A percentile compares a stretch with the other conserved stretches of the same genome.
These are phyloP conservation scores for Aspergillus oerlinghausenensis DNA, from an alignment of 2,329 filamentous ascomycete genomes.

Conservation along the genomic window DNA sequence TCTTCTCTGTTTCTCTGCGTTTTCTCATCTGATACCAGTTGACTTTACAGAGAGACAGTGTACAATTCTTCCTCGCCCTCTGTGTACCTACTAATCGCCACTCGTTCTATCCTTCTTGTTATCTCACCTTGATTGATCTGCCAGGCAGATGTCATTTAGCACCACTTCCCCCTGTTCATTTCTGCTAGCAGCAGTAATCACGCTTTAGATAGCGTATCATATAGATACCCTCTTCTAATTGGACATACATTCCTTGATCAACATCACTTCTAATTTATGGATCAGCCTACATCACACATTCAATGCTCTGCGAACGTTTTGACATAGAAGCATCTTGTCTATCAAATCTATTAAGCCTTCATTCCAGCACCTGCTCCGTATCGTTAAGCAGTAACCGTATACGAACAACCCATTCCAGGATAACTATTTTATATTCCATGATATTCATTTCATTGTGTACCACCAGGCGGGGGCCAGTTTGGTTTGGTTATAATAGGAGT, in stretches of 20 bases:
- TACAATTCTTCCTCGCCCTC: constrained; percentile 7
- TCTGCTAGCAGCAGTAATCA: constrained; percentile 1
- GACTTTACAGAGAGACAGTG: constrained; percentile 8
- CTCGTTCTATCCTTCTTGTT: constrained; percentile 6
- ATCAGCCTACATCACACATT: not conserved
- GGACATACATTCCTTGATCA: constrained; percentile 6
- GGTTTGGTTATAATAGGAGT: too few species aligned
- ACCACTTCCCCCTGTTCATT: constrained; percentile 1
- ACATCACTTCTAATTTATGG: not conserved
- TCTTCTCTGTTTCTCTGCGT: not conserved
- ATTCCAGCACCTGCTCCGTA: constrained; percentile 1
- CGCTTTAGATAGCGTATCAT: constrained; percentile 2
- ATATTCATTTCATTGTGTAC: too few species aligned
- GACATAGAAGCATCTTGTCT: too few species aligned
- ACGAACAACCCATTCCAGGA: not conserved
- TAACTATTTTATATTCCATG: too few species aligned
- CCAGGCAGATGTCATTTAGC: not conserved
- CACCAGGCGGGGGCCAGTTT: too few species aligned
- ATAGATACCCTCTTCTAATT: constrained; percentile 13
- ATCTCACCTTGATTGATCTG: not conserved
- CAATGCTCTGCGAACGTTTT: too few species aligned
- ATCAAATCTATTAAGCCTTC: constrained; percentile 1
- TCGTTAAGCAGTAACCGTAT: constrained; percentile 3
- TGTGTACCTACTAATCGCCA: constrained; percentile 2
- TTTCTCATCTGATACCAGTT: constrained; percentile 13